Percentiles rank a stretch among this genome's conserved stretches.
Conservation (phyloP, 2,329 filamentous ascomycete genomes). For the Diplodia mutila region DNA sequence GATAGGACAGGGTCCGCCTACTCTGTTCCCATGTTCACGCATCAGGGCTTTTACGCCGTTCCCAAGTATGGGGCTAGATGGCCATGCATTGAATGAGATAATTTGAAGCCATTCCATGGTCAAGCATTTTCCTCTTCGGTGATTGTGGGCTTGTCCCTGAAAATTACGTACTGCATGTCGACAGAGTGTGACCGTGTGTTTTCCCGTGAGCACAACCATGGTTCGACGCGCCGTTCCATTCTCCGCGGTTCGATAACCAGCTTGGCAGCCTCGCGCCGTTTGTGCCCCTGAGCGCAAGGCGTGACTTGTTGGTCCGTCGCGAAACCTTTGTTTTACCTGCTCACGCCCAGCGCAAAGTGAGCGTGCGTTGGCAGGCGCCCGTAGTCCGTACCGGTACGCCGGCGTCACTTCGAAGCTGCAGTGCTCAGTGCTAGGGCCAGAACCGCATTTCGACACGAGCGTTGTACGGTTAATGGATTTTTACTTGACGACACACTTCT, state of each 20-base stretch:
- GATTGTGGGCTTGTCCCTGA: not conserved
- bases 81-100: too few species aligned
- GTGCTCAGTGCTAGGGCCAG: not conserved
- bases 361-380: not conserved
- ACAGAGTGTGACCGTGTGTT: not conserved
- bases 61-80: too few species aligned
- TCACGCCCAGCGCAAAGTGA: not conserved
- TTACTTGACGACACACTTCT: constrained; percentile 53
- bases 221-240: not conserved
- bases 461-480: constrained; percentile 17
- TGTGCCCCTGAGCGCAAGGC: not conserved
- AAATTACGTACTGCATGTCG: not conserved
- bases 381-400: not conserved
- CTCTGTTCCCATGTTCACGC: too few species aligned
- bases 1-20: too few species aligned
- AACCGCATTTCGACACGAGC: constrained; percentile 15
- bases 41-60: too few species aligned
- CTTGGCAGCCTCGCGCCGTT: not conserved
- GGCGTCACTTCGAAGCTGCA: not conserved
- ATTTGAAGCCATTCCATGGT: not conserved
- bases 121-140: not conserved
- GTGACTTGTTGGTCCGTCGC: not conserved
- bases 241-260: not conserved
- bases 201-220: not conserved
- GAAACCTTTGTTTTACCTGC: not conserved